Percentiles rank a stretch among this genome's conserved stretches.
Conservation (phyloP, 2,329 filamentous ascomycete genomes). For the Chrysoporthe puriensis region DNA sequence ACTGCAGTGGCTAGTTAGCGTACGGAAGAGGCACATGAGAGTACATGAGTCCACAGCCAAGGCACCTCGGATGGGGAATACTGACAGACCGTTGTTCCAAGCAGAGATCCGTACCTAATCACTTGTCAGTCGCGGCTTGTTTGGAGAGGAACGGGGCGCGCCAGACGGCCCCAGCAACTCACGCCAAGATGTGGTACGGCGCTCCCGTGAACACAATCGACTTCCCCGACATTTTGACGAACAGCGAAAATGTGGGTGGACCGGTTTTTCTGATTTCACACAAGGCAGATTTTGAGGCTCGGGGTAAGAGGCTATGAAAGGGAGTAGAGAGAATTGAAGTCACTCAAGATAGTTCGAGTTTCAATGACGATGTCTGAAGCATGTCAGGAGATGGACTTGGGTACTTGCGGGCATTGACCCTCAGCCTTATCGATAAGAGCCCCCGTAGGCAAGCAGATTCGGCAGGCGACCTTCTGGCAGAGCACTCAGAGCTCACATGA, state of each 20-base stretch:
- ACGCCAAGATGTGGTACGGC: constrained; percentile 79
- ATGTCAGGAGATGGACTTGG: not conserved
- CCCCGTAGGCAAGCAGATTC: not conserved
- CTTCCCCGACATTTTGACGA: constrained; percentile 46
- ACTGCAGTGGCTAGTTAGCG: constrained; percentile 18
- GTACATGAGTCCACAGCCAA: not conserved
- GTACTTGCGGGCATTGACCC: not conserved
- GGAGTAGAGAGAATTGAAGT: not conserved
- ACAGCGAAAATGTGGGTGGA: not conserved
- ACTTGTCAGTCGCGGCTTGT: constrained; percentile 25
- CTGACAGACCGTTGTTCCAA: constrained; percentile 88
- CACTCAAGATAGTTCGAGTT: not conserved
- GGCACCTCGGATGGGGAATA: not conserved
- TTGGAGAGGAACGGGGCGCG: not conserved
- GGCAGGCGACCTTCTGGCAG: not conserved
- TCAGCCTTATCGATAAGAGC: constrained; percentile 23
- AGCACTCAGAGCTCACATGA: constrained; percentile 21
- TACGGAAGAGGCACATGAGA: not conserved
- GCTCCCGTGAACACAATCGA: constrained; percentile 65
- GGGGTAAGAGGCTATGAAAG: not conserved
- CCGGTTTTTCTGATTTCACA: not conserved
- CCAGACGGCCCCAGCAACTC: constrained; percentile 31
- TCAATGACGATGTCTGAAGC: constrained; percentile 13
- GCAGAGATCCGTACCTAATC: constrained; percentile 78
- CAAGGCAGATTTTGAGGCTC: not conserved